Evolutionary conservation across 768 basidiomycete species (phyloP).

Genomic region (Auricularia heimuer): DNA sequence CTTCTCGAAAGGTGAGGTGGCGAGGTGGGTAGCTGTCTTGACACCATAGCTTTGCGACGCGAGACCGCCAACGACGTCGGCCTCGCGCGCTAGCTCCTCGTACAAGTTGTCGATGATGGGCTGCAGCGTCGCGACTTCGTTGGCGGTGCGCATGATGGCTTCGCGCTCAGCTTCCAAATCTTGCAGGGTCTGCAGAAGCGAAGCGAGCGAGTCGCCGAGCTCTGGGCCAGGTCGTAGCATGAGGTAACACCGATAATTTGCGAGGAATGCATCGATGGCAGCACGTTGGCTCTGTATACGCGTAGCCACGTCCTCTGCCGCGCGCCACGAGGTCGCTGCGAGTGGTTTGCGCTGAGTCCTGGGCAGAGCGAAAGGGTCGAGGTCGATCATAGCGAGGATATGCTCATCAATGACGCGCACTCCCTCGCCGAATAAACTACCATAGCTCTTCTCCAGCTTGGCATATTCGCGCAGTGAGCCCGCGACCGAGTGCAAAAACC

Average conservation of each 20-base stretch:
- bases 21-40: neutral
- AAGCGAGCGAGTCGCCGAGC: neutral
- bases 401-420: neutral
- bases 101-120: neutral
- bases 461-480: neutral
- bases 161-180: neutral
- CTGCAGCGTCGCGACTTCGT: neutral
- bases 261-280: neutral
- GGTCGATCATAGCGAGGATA: neutral
- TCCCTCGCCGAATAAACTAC: neutral
- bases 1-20: neutral
- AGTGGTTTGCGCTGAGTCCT: neutral
- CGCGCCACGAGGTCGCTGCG: neutral
- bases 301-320: neutral
- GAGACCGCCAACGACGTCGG: neutral
- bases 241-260: neutral
- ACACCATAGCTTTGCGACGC: neutral
- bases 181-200: neutral
- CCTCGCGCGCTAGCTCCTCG: neutral
- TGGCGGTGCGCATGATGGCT: neutral
- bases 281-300: neutral
- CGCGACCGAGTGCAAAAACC: neutral
- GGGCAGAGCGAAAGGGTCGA: neutral
- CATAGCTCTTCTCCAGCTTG: neutral
- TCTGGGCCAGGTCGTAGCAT: neutral